Percentiles rank a stretch among this genome's conserved stretches.
Evolutionary conservation across 1,284 basidiomycete species (phyloP).

Genomic region (Irpex rosettiformis): DNA sequence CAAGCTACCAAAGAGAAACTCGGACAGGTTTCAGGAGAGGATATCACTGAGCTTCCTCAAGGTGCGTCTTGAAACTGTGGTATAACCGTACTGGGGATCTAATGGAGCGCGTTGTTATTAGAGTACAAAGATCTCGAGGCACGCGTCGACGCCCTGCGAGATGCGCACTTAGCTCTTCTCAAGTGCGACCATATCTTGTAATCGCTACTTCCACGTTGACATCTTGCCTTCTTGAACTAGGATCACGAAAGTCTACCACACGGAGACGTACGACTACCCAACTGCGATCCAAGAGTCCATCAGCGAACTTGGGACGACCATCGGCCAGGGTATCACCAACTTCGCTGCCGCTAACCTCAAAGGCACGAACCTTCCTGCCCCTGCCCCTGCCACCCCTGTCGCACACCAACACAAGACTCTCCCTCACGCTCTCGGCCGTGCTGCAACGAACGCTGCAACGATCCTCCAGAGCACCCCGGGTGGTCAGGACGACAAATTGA

Average conservation of each 20-base stretch:
- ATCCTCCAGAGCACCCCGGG: slow-evolving; percentile 43
- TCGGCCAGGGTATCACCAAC: slow-evolving; percentile 77
- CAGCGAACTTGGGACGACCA: slow-evolving; percentile 65
- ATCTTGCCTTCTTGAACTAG: slow-evolving; percentile 32
- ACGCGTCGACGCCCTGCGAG: slow-evolving; percentile 89
- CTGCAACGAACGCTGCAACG: slow-evolving; percentile 69
- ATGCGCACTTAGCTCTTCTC: slow-evolving; percentile 76
- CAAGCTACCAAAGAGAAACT: slow-evolving; percentile 91
- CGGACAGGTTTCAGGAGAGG: slow-evolving; percentile 85
- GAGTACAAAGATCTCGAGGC: slow-evolving; percentile 97
- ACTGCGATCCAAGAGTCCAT: slow-evolving; percentile 75
- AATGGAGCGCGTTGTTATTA: slow-evolving; percentile 33
- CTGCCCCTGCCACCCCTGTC: slow-evolving; percentile 57
- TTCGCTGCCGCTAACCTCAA: slow-evolving; percentile 91
- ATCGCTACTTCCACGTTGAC: background rate
- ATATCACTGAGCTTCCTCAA: slow-evolving; percentile 94
- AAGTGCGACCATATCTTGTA: slow-evolving; percentile 48
- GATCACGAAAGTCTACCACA: slow-evolving; percentile 84
- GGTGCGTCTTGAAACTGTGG: no score
- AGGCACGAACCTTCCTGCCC: slow-evolving; percentile 82
- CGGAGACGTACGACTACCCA: slow-evolving; percentile 88
- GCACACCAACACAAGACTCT: slow-evolving; percentile 85
- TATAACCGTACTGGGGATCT: no score
- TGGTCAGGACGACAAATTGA: slow-evolving; percentile 64
- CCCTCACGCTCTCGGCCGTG: slow-evolving; percentile 87